These are phyloP conservation scores for Iberis pinnata DNA, from an alignment of 345 rosid genomes.

Conservation along the genomic window DNA sequence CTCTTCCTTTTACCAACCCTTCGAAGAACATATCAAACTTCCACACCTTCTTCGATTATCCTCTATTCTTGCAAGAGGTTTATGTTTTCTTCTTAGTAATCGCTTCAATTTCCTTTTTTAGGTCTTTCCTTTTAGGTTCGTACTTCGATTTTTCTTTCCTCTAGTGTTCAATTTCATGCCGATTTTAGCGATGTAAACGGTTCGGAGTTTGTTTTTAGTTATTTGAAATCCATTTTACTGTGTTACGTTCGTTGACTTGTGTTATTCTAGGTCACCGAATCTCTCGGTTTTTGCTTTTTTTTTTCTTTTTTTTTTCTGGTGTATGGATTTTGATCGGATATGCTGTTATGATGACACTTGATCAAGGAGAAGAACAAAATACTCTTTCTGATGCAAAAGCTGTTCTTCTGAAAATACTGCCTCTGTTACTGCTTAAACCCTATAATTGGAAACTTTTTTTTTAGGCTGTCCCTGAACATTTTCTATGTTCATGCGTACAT, in stretches of 20 bases:
- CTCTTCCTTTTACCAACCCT: neutral
- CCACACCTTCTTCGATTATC: neutral
- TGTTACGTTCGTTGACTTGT: constrained; percentile 27
- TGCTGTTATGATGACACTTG: neutral
- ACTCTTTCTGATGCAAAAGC: neutral
- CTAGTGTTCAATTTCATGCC: neutral
- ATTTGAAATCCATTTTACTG: neutral
- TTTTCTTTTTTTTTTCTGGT: neutral
- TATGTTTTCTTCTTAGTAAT: constrained; percentile 1
- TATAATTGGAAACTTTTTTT: no score
- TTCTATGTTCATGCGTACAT: no score
- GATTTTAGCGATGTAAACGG: neutral
- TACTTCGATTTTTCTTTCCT: neutral
- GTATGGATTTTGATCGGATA: constrained; percentile 1
- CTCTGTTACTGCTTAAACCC: constrained; percentile 25
- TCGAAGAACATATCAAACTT: constrained; percentile 6
- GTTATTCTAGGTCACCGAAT: constrained; percentile 12
- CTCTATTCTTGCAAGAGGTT: constrained; percentile 6
- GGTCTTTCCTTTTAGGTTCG: constrained; percentile 10
- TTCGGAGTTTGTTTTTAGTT: neutral
- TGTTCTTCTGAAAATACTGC: neutral
- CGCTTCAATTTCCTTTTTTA: neutral
- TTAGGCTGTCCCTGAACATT: no score
- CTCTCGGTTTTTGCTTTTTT: no score
- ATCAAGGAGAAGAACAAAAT: neutral